Evolutionary conservation across 768 basidiomycete genomes (phyloP).

Genomic region (Mycena metata): DNA sequence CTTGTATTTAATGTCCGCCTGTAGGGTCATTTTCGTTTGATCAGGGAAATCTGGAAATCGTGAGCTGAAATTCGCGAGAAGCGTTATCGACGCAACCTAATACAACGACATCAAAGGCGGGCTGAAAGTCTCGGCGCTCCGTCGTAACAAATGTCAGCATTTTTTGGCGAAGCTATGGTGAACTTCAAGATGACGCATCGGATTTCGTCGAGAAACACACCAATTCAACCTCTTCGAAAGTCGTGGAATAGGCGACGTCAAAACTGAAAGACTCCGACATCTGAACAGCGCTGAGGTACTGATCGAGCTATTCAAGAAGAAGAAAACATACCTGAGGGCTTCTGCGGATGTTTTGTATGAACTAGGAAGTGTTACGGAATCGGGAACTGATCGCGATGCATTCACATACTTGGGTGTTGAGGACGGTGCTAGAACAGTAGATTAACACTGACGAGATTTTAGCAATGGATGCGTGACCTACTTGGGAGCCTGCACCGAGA

Average conservation of each 20-base stretch:
- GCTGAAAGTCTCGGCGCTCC: conserved; percentile 82
- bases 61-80: not conserved
- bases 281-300: conserved; percentile 35
- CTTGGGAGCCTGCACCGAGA: conserved; percentile 81
- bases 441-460: not conserved
- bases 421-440: conserved; percentile 20
- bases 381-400: not conserved
- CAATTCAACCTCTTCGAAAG: conserved; percentile 84
- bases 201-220: not conserved
- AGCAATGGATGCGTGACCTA: conserved; percentile 3
- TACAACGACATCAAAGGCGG: conserved; percentile 80
- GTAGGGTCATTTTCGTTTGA: conserved; percentile 76
- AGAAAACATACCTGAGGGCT: conserved; percentile 68
- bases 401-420: conserved; percentile 27
- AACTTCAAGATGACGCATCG: not conserved
- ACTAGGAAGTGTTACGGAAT: conserved; percentile 52
- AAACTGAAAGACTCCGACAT: conserved; percentile 89
- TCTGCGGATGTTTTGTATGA: conserved; percentile 78
- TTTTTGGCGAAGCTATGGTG: conserved; percentile 66
- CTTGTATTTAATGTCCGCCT: conserved; percentile 92
- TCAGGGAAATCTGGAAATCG: conserved; percentile 74
- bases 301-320: not conserved
- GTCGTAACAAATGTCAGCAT: conserved; percentile 85
- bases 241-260: conserved; percentile 83
- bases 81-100: conserved; percentile 56